Evolutionary conservation across 2,329 filamentous ascomycete genomes (phyloP).

Genomic region (Microascus cirrosus): DNA sequence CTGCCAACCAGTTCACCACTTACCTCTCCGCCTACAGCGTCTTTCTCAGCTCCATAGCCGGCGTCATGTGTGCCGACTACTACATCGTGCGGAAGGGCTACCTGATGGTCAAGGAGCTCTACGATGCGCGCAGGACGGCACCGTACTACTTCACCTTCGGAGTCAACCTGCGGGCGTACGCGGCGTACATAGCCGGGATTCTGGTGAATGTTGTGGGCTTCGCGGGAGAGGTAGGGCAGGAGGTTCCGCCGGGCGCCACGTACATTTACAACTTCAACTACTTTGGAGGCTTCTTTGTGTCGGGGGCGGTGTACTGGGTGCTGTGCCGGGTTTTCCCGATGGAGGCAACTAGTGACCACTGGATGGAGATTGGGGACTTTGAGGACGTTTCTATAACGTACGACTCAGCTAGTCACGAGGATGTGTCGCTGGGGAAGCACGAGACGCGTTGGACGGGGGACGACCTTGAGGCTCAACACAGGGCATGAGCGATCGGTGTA

Average conservation of each 20-base stretch:
- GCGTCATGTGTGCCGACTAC: conserved; percentile 85
- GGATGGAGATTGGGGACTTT: conserved; percentile 66
- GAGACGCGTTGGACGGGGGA: neutral
- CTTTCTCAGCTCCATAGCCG: conserved; percentile 86
- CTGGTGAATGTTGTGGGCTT: conserved; percentile 89
- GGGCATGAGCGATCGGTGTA: neutral
- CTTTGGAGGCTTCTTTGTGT: conserved; percentile 71
- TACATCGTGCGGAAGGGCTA: conserved; percentile 78
- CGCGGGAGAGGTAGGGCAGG: conserved; percentile 61
- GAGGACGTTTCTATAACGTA: conserved; percentile 40
- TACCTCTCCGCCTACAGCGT: conserved; percentile 89
- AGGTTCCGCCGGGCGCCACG: conserved; percentile 65
- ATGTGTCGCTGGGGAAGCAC: neutral
- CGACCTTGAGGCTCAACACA: neutral
- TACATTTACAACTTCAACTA: conserved; percentile 91
- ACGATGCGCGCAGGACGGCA: conserved; percentile 53
- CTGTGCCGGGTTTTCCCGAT: conserved; percentile 62
- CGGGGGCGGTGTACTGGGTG: conserved; percentile 53
- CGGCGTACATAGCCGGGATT: conserved; percentile 72
- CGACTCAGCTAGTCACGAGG: conserved; percentile 6
- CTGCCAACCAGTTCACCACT: conserved; percentile 75
- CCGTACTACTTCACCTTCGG: conserved; percentile 68
- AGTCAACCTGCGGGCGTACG: conserved; percentile 74
- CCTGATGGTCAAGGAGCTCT: conserved; percentile 66
- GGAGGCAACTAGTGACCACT: conserved; percentile 60